phyloP scores from a whole-genome alignment of 2,329 filamentous ascomycete species.

The Cladobotryum mycophilum region DNA sequence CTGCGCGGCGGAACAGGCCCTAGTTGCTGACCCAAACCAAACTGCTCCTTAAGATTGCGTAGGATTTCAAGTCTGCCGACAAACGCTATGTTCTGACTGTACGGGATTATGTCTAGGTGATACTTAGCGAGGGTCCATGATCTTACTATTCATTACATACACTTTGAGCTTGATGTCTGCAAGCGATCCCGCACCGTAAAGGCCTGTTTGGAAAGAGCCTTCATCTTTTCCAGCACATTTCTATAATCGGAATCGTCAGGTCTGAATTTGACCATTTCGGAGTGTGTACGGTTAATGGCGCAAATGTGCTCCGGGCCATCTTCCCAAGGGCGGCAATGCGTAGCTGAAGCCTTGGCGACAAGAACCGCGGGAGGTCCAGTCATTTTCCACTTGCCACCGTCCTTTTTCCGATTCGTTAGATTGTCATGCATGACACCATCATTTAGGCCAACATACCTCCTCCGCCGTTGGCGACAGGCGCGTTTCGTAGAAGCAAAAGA shows the following conservation, averaged over 20 bases:
- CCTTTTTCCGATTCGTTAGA: constrained; percentile 5
- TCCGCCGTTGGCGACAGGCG: constrained; percentile 19
- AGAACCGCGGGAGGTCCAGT: constrained; percentile 16
- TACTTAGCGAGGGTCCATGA: not conserved
- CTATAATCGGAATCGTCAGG: constrained; percentile 10
- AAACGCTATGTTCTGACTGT: constrained; percentile 9
- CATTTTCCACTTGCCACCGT: constrained; percentile 19
- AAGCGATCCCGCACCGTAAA: not conserved
- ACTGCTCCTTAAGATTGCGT: constrained; percentile 3
- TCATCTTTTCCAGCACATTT: not conserved
- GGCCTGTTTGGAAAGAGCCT: constrained; percentile 7
- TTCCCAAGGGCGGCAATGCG: constrained; percentile 19
- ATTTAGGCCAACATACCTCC: not conserved
- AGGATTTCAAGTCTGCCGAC: constrained; percentile 3
- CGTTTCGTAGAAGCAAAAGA: constrained; percentile 23
- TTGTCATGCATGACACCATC: not conserved
- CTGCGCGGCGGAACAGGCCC: not conserved
- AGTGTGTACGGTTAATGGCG: constrained; percentile 14
- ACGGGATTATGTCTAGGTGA: constrained; percentile 11
- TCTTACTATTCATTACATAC: constrained; percentile 3
- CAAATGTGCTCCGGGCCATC: constrained; percentile 17
- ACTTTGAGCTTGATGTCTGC: not conserved
- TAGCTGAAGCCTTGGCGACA: constrained; percentile 20
- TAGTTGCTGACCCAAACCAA: constrained; percentile 1
- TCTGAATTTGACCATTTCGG: constrained; percentile 21